Percentiles rank a stretch among this genome's conserved stretches.
Conservation (phyloP, 1,139 yeast genomes). For the Suhomyces yuchorum region DNA sequence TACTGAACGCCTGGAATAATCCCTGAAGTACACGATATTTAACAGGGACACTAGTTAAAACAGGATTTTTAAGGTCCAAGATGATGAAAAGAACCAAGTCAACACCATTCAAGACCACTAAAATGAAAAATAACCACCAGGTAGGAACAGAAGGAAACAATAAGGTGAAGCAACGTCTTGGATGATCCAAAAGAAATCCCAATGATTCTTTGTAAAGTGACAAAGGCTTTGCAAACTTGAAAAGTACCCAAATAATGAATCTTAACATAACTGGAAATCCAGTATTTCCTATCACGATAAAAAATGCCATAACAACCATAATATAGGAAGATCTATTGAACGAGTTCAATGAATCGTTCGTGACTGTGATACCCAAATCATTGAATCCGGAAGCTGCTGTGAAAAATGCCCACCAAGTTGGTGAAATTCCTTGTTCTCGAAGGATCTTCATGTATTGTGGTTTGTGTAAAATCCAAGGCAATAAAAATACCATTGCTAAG, state of each 20-base stretch:
- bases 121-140: slow-evolving; percentile 85
- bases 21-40: slow-evolving; percentile 81
- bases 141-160: slow-evolving; percentile 91
- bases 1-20: slow-evolving; percentile 84
- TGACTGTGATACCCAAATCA: slow-evolving; percentile 80
- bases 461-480: slow-evolving; percentile 65
- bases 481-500: slow-evolving; percentile 55
- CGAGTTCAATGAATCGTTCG: slow-evolving; percentile 73
- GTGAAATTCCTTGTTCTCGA: slow-evolving; percentile 57
- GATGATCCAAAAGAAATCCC: slow-evolving; percentile 89
- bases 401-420: slow-evolving; percentile 93
- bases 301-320: slow-evolving; percentile 61
- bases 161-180: slow-evolving; percentile 93
- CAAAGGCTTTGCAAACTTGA: slow-evolving; percentile 65
- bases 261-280: slow-evolving; percentile 86
- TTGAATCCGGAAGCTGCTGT: slow-evolving; percentile 77
- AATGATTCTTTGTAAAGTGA: slow-evolving; percentile 73
- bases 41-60: slow-evolving; percentile 52
- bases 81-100: slow-evolving; percentile 81
- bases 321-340: slow-evolving; percentile 67
- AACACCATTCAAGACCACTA: slow-evolving; percentile 68
- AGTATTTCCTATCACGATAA: slow-evolving; percentile 88
- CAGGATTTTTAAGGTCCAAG: slow-evolving; percentile 62
- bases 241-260: slow-evolving; percentile 77
- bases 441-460: slow-evolving; percentile 46